Base-by-base conservation (phyloP, 129 eudicot genomes). In the Escallonia herrerae region DNA sequence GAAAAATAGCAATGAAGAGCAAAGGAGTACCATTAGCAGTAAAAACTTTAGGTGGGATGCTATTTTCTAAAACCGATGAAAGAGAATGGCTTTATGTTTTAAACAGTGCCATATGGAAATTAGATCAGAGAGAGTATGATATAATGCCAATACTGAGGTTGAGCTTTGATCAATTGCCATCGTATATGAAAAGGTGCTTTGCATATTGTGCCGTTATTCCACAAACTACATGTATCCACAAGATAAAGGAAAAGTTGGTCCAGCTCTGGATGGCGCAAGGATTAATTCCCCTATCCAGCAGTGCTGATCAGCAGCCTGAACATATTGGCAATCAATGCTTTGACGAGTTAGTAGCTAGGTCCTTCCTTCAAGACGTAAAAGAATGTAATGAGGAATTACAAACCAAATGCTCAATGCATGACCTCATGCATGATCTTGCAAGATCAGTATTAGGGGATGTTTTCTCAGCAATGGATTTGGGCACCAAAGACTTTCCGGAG, bases 211-310 rank as follows among this genome's bases (percentile, higher is more conserved):
- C 71, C 2, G 45, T 72, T 33, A 54, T 54, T 46, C 64, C 33
- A 72, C 33, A 22, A 22, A 0, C 33, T 22, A 22, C 33, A 22
- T 45, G 50, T 58, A 15, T 37, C 10, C 4, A 41, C 56, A 55
- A 64, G 15, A 64, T 43, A 53, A 72, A 67, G 49, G 66, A 70
- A n/a, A 39, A 1, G 9, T 39, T 70, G 15, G 60, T 70, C 11
- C 33, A 60, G 5, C 58, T 59, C 2, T 70, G 74, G 74, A 70
- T 70, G 40, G 74, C 74, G 4, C 65, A 70, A 44, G 74, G 74
- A 14, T 49, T 70, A 8, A 37, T 69, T n/a, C 59, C 37, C 4
- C 3, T 9, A 2, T 11, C 44, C 13, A 45, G 45, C 2, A 44
- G 0, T 22, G 33, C 43, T 12, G 40, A 50, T 10, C 5, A n/a